Evolutionary conservation across 2,329 filamentous ascomycete species (phyloP).

Genomic region (Colletotrichum eremochloae): DNA sequence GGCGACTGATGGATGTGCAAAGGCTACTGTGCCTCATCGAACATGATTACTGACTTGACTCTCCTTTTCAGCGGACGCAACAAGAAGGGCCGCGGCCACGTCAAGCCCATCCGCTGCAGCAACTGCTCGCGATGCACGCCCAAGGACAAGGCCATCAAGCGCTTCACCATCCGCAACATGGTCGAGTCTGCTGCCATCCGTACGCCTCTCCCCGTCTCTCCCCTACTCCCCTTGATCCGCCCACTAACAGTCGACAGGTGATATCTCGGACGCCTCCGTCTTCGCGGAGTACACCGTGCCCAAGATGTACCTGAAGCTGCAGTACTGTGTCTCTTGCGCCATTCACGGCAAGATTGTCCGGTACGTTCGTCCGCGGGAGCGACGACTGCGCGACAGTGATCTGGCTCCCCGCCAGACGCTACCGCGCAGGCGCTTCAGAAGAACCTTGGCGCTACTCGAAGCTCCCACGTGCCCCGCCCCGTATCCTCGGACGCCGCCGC

Average conservation of each 20-base stretch:
- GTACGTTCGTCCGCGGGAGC: constrained; percentile 79
- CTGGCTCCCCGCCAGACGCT: constrained; percentile 33
- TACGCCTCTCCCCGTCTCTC: constrained; percentile 68
- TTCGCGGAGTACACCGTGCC: constrained; percentile 99
- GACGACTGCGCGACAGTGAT: constrained; percentile 65
- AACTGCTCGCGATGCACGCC: constrained; percentile 87
- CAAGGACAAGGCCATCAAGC: constrained; percentile 99
- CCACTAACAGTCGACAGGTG: constrained; percentile 72
- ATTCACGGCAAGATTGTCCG: constrained; percentile 99
- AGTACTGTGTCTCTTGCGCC: constrained; percentile 99
- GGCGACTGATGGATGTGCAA: constrained; percentile 11
- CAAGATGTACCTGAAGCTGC: constrained; percentile 99
- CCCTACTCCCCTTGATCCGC: neutral
- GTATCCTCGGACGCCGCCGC: neutral
- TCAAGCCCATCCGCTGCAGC: constrained; percentile 94
- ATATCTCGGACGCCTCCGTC: constrained; percentile 99
- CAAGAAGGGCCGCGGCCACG: constrained; percentile 99
- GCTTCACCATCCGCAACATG: constrained; percentile 99
- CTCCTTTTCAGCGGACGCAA: constrained; percentile 83
- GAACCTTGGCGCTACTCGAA: constrained; percentile 70
- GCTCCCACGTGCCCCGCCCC: constrained; percentile 19
- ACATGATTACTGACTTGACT: constrained; percentile 44
- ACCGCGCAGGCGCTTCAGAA: constrained; percentile 66
- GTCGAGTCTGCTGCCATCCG: constrained; percentile 99
- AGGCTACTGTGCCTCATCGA: neutral